These are phyloP conservation scores for Oenanthe javanica DNA, from an alignment of 140 eudicot species.

Conservation along the genomic window DNA sequence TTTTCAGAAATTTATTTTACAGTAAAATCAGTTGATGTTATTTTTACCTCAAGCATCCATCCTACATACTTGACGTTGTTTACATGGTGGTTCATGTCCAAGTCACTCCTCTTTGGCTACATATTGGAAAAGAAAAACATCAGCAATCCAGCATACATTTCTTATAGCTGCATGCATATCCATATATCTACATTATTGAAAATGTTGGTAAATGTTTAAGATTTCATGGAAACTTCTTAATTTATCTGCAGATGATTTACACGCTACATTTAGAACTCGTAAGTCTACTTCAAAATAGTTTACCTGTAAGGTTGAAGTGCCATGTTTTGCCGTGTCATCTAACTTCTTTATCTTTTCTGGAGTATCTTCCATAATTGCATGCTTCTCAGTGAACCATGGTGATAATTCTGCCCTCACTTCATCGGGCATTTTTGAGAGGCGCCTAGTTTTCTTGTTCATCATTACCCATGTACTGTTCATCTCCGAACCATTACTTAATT, in stretches of 20 bases:
- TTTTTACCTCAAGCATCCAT: constrained; percentile 84
- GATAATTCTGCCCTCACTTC: constrained; percentile 66
- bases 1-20: too few relatives aligned
- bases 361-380: constrained; percentile 49
- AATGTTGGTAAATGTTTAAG: too few relatives aligned
- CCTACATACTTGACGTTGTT: constrained; percentile 74
- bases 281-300: neutral
- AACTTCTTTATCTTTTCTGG: constrained; percentile 50
- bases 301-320: constrained; percentile 61
- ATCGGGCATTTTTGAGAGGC: constrained; percentile 78
- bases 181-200: neutral
- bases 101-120: constrained; percentile 78
- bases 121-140: neutral
- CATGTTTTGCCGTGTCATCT: constrained; percentile 48
- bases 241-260: too few relatives aligned
- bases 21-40: neutral
- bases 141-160: neutral
- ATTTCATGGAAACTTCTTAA: too few relatives aligned
- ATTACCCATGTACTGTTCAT: constrained; percentile 73
- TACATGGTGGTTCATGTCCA: constrained; percentile 89
- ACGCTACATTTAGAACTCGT: neutral
- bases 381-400: constrained; percentile 64
- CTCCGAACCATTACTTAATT: neutral
- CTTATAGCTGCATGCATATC: neutral
- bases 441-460: constrained; percentile 77